Percentiles rank a stretch among this genome's conserved stretches.
These are phyloP conservation scores for Cladophialophora immunda DNA, from an alignment of 2,329 filamentous ascomycete genomes.

Conservation along the genomic window DNA sequence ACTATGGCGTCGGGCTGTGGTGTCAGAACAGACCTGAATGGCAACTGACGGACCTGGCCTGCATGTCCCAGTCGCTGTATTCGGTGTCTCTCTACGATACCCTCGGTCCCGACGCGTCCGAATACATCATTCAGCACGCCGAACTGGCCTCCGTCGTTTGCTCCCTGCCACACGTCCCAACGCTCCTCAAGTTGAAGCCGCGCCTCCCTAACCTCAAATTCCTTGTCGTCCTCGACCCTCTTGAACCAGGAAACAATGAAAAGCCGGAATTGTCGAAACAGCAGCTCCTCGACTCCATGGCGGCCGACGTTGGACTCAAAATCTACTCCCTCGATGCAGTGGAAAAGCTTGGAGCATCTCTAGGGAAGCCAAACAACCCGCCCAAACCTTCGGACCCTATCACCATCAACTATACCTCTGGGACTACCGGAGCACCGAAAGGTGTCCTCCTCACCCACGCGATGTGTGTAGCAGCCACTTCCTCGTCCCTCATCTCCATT, in stretches of 20 bases:
- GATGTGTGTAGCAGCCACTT: slow-evolving; percentile 73
- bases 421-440: slow-evolving; percentile 71
- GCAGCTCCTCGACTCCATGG: slow-evolving; percentile 77
- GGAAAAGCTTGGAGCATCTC: slow-evolving; percentile 78
- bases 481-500: slow-evolving; percentile 68
- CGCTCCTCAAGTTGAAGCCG: slow-evolving; percentile 80
- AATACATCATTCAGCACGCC: slow-evolving; percentile 95
- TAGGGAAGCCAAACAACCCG: slow-evolving; percentile 74
- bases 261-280: slow-evolving; percentile 79
- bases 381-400: slow-evolving; percentile 78
- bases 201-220: slow-evolving; percentile 82
- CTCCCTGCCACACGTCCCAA: slow-evolving; percentile 81
- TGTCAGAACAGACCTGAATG: slow-evolving; percentile 88
- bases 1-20: slow-evolving; percentile 83
- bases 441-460: slow-evolving; percentile 77
- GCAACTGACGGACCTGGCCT: slow-evolving; percentile 87
- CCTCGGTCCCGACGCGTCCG: slow-evolving; percentile 85
- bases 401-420: slow-evolving; percentile 76
- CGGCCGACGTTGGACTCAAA: slow-evolving; percentile 73
- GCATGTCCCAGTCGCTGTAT: slow-evolving; percentile 85
- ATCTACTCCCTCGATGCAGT: slow-evolving; percentile 83
- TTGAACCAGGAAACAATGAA: slow-evolving; percentile 76
- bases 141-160: slow-evolving; percentile 77
- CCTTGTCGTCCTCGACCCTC: slow-evolving; percentile 84
- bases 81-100: slow-evolving; percentile 97